phyloP scores from a whole-genome alignment of 768 basidiomycete species.

The Termitomyces sp. region DNA sequence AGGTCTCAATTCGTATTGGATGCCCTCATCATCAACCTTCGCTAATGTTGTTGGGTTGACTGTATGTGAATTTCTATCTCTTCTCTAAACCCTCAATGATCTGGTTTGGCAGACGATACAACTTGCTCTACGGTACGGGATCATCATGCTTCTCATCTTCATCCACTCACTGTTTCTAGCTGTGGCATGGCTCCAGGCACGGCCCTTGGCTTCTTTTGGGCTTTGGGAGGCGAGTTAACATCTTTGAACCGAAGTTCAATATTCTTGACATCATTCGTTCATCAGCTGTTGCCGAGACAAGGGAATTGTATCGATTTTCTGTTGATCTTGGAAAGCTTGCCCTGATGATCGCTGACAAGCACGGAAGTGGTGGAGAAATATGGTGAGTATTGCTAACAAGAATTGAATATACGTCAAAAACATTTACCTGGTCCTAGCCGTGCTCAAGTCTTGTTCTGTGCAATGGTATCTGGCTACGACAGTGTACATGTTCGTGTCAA shows the following conservation, averaged over 20 bases:
- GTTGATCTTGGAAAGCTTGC: slow-evolving; percentile 62
- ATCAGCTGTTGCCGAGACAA: slow-evolving; percentile 51
- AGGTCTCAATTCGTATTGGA: slow-evolving; percentile 74
- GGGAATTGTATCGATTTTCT: slow-evolving; percentile 64
- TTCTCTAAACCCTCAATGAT: not conserved
- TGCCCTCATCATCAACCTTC: slow-evolving; percentile 45
- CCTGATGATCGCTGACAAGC: slow-evolving; percentile 57
- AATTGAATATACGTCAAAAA: not conserved
- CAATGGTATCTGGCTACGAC: slow-evolving; percentile 64
- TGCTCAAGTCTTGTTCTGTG: slow-evolving; percentile 53
- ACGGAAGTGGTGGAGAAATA: slow-evolving; percentile 62
- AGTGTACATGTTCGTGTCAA: slow-evolving; percentile 60
- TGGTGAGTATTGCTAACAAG: slow-evolving; percentile 33
- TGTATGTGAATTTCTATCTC: slow-evolving; percentile 29
- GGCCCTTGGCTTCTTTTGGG: slow-evolving; percentile 70
- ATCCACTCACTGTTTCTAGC: slow-evolving; percentile 23
- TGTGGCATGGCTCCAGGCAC: slow-evolving; percentile 67
- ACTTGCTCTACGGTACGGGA: slow-evolving; percentile 50
- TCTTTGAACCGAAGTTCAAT: not conserved
- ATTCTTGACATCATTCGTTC: not conserved
- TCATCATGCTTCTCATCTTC: not conserved
- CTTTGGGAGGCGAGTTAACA: slow-evolving; percentile 42
- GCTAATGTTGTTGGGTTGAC: slow-evolving; percentile 61
- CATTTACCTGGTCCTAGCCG: slow-evolving; percentile 33
- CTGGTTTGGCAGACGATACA: slow-evolving; percentile 48